Percentiles rank a stretch among this genome's conserved stretches.
These are phyloP conservation scores for Fusarium nanum DNA, from an alignment of 2,329 filamentous ascomycete species.

Conservation along the genomic window DNA sequence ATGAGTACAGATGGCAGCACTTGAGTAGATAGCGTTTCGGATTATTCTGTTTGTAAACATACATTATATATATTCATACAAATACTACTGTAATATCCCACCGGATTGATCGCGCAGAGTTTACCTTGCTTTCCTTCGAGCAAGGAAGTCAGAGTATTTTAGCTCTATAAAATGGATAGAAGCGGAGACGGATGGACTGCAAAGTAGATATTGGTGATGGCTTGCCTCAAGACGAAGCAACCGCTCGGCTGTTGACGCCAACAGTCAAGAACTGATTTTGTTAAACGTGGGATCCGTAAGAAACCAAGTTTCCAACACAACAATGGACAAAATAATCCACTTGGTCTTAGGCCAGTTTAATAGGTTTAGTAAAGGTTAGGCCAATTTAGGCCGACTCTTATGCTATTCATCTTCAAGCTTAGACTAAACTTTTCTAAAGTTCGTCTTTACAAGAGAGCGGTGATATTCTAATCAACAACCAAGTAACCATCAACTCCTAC, in stretches of 20 bases:
- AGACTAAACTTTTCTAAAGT: slow-evolving; percentile 2
- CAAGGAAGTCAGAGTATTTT: too few relatives aligned
- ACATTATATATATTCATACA: background rate
- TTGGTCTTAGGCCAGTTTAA: background rate
- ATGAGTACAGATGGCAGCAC: slow-evolving; percentile 60
- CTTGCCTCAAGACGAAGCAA: too few relatives aligned
- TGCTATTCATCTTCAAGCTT: background rate
- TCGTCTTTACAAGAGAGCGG: slow-evolving; percentile 18
- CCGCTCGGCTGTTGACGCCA: too few relatives aligned
- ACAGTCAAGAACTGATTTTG: too few relatives aligned
- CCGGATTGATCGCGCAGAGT: background rate
- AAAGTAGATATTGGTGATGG: too few relatives aligned
- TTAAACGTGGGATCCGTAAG: background rate
- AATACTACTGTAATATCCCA: background rate
- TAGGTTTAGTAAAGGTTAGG: background rate
- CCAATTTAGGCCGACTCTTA: background rate
- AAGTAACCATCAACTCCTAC: slow-evolving; percentile 44
- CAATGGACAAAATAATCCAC: background rate
- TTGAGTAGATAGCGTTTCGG: slow-evolving; percentile 17
- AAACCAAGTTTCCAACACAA: background rate
- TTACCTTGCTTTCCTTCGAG: too few relatives aligned
- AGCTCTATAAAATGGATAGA: too few relatives aligned
- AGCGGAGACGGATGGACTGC: too few relatives aligned
- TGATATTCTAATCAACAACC: slow-evolving; percentile 43
- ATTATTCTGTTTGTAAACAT: background rate